Percentiles rank a stretch among this genome's conserved stretches.
Conservation (phyloP, 1,284 basidiomycete species). For the Marasmius tenuissimus region DNA sequence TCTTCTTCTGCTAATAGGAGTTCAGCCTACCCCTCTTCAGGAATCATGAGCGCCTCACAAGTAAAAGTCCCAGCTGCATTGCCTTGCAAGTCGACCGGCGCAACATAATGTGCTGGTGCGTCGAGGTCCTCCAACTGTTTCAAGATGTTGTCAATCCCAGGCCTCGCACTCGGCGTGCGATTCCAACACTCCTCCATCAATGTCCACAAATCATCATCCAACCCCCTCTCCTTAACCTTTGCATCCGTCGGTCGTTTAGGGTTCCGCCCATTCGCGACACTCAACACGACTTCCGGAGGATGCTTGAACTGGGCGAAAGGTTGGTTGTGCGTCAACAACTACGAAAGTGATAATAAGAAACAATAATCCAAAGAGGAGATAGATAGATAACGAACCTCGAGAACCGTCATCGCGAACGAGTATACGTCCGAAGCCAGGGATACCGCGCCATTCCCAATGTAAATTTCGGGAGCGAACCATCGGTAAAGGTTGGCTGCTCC, state of each 20-base stretch:
- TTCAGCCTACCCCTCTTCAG: too few species aligned
- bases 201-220: slow-evolving; percentile 10
- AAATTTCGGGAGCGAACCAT: slow-evolving; percentile 59
- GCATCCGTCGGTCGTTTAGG: slow-evolving; percentile 6
- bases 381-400: slow-evolving; percentile 32
- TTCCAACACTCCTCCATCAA: slow-evolving; percentile 10
- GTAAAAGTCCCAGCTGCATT: too few species aligned
- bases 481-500: too few species aligned
- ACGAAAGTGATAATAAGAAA: background rate
- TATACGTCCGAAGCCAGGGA: slow-evolving; percentile 49
- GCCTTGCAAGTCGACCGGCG: too few species aligned
- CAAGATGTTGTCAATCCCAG: slow-evolving; percentile 8
- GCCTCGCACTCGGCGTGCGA: background rate
- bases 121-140: background rate
- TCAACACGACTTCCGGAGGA: slow-evolving; percentile 14
- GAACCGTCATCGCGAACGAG: slow-evolving; percentile 42
- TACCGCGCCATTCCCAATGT: slow-evolving; percentile 43
- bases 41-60: too few species aligned
- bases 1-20: too few species aligned
- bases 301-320: slow-evolving; percentile 15
- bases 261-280: slow-evolving; percentile 3
- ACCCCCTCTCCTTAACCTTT: slow-evolving; percentile 6
- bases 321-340: slow-evolving; percentile 15
- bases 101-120: too few species aligned
- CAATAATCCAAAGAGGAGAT: background rate